phyloP scores from a whole-genome alignment of 2,329 filamentous ascomycete genomes.

The Fusarium penzigii region DNA sequence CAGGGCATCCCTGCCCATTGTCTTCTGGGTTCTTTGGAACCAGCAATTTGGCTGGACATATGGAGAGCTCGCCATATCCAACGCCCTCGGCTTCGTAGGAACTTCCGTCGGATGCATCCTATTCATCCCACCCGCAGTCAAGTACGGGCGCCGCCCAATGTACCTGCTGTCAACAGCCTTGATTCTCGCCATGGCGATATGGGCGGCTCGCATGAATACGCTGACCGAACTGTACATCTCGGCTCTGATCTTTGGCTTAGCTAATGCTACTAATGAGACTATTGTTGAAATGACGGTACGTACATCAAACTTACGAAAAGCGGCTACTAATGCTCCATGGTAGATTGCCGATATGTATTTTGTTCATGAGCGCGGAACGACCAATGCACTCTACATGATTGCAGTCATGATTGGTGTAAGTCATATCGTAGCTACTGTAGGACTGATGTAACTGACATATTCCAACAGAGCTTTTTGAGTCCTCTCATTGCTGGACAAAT shows the following conservation, averaged over 20 bases:
- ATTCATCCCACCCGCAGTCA: slow-evolving; percentile 33
- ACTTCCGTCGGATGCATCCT: slow-evolving; percentile 31
- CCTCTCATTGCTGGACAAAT: slow-evolving; percentile 31
- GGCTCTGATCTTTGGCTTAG: slow-evolving; percentile 33
- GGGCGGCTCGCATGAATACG: slow-evolving; percentile 21
- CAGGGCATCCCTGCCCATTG: slow-evolving; percentile 18
- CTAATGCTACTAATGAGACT: slow-evolving; percentile 37
- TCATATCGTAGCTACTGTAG: neutral
- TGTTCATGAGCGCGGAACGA: slow-evolving; percentile 29
- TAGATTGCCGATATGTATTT: slow-evolving; percentile 33
- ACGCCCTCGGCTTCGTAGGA: slow-evolving; percentile 27
- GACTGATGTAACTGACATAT: neutral
- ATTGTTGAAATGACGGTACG: slow-evolving; percentile 38
- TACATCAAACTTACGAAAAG: neutral
- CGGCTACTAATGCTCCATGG: neutral
- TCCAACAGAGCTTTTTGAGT: slow-evolving; percentile 17
- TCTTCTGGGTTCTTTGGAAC: slow-evolving; percentile 32
- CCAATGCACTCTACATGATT: slow-evolving; percentile 30
- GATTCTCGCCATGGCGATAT: slow-evolving; percentile 20
- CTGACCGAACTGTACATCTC: slow-evolving; percentile 22
- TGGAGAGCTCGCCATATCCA: slow-evolving; percentile 20
- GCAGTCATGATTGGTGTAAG: slow-evolving; percentile 29
- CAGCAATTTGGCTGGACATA: slow-evolving; percentile 26
- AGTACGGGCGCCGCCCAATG: slow-evolving; percentile 31
- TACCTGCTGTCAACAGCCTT: slow-evolving; percentile 27